Base-by-base conservation (phyloP, 2,329 filamentous ascomycete species). In the Onygena corvina region DNA sequence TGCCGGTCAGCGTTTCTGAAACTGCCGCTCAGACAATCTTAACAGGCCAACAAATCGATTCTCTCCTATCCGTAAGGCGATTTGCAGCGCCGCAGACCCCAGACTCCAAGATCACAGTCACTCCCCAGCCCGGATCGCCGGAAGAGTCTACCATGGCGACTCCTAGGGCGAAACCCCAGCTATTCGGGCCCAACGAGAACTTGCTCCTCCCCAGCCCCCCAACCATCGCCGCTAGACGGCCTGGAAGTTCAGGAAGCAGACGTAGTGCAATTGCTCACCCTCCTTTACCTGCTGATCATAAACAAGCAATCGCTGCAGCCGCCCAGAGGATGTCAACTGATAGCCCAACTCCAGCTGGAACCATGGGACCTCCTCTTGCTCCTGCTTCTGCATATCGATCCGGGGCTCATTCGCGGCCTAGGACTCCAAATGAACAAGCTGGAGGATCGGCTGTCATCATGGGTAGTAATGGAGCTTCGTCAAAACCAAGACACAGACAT, bases 301-400 rank as follows among this genome's bases (percentile, higher is more conserved):
- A 80, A 57, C 79, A 92, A 66, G 81, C 77, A 51, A 94, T 95
- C 57, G 83, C 90, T 59, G 86, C 86, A 45, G 86, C 85, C 33
- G 71, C 74, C 49, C 73, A 77, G 59, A 81, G 80, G 53, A 73
- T 75, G 23, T 74, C 53, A 59, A 75, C 60, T 62, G 72, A 58
- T 61, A 60, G 59, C 49, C 38, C 38, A 27, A 42, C 38, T n/a
- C 60, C 69, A 23, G 57, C 67, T 48, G 64, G 71, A 51, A 58
- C 67, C 31, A 95, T 95, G 89, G 87, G 84, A 2, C 90, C 90
- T 44, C 90, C 90, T n/a, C 65, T 79, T 35, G 75, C 85, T 58
- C 86, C 89, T 27, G 86, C 88, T 44, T 94, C 87, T 52, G 84
- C 83, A 1, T 78, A 77, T 61, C 75, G 73, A 59, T 57, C 64